Evolutionary conservation across 306 rosid species (phyloP).

Genomic region (Cicer arietinum): DNA sequence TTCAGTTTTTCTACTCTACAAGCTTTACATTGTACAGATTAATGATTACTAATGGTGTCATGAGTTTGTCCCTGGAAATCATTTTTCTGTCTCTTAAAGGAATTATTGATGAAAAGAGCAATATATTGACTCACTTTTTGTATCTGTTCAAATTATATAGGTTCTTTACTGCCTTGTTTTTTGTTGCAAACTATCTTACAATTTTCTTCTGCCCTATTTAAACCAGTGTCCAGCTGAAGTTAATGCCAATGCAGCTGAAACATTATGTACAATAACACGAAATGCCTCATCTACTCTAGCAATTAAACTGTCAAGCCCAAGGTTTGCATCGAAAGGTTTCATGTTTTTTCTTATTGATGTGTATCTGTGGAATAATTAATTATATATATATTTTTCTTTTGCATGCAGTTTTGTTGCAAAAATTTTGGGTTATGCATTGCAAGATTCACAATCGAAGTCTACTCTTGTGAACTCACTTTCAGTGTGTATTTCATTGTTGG

Average conservation of each 20-base stretch:
- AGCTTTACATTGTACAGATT: slow-evolving; percentile 19
- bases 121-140: slow-evolving; percentile 20
- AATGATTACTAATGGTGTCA: slow-evolving; percentile 17
- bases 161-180: not conserved
- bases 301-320: slow-evolving; percentile 86
- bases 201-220: slow-evolving; percentile 39
- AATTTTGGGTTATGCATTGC: slow-evolving; percentile 86
- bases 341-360: not conserved
- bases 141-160: slow-evolving; percentile 23
- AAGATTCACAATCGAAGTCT: slow-evolving; percentile 81
- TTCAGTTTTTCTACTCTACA: slow-evolving; percentile 6
- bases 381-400: not conserved
- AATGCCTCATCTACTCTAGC: slow-evolving; percentile 91
- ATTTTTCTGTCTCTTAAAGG: slow-evolving; percentile 1
- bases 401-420: slow-evolving; percentile 81
- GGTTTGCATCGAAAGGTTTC: slow-evolving; percentile 60
- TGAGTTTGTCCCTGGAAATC: slow-evolving; percentile 3
- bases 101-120: slow-evolving; percentile 21
- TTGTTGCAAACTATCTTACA: slow-evolving; percentile 42
- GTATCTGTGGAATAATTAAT: slow-evolving; percentile 23
- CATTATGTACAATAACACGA: slow-evolving; percentile 83
- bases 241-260: slow-evolving; percentile 94
- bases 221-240: slow-evolving; percentile 92
- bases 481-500: slow-evolving; percentile 94
- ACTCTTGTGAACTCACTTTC: slow-evolving; percentile 90